A percentile compares a stretch with the other conserved stretches of the same genome.
These are phyloP conservation scores for Saccharomycopsis hybrid DNA, from an alignment of 1,139 yeast species.

Conservation along the genomic window DNA sequence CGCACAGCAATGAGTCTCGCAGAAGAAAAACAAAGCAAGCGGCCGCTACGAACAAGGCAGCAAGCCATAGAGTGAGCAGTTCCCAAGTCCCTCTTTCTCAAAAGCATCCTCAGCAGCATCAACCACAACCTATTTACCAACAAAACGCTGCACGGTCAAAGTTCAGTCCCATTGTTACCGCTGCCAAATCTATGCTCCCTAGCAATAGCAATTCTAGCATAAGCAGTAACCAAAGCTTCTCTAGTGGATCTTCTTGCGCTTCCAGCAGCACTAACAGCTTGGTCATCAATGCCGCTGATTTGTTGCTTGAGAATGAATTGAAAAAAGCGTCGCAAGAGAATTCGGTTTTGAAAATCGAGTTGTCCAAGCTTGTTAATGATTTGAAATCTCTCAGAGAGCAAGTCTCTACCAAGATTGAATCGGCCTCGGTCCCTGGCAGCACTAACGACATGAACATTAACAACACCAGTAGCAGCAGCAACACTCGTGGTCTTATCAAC, in stretches of 20 bases:
- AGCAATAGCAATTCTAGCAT: too few relatives aligned
- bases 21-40: neutral
- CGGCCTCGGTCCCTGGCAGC: too few relatives aligned
- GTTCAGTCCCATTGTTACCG: neutral
- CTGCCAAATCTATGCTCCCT: too few relatives aligned
- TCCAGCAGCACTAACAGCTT: too few relatives aligned
- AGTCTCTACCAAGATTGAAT: conserved; percentile 10
- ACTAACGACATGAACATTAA: too few relatives aligned
- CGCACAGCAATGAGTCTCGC: neutral
- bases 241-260: neutral
- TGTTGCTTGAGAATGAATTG: conserved; percentile 13
- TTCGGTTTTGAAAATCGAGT: conserved; percentile 17
- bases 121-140: neutral
- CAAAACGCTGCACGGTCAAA: neutral
- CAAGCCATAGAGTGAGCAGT: neutral
- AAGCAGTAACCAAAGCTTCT: neutral
- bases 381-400: conserved; percentile 20
- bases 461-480: too few relatives aligned
- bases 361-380: conserved; percentile 19
- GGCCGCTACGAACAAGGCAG: too few relatives aligned
- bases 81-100: too few relatives aligned
- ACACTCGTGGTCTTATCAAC: too few relatives aligned
- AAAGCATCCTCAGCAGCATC: too few relatives aligned
- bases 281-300: too few relatives aligned
- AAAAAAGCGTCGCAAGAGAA: conserved; percentile 18